Conservation (phyloP, 2,329 filamentous ascomycete genomes). For the Neurospora sp. region DNA sequence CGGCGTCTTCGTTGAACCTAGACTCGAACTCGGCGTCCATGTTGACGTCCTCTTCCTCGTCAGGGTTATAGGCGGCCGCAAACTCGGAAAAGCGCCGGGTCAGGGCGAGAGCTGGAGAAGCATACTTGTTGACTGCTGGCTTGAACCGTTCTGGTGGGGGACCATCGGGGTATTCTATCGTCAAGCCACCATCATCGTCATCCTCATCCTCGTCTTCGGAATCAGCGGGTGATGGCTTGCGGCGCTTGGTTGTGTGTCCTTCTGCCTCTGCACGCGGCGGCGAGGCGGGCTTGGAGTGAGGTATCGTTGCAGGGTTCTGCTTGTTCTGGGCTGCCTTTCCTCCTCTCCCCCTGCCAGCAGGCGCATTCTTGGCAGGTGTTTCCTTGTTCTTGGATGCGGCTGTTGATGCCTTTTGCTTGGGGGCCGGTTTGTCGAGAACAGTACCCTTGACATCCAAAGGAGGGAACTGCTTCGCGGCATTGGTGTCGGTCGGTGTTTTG, state of each 20-base stretch:
- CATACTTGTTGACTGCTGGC: slow-evolving; percentile 22
- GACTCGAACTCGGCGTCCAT: slow-evolving; percentile 9
- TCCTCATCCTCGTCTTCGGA: slow-evolving; percentile 39
- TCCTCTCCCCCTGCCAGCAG: slow-evolving; percentile 9
- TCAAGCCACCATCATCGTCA: slow-evolving; percentile 46
- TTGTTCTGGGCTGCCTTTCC: slow-evolving; percentile 21
- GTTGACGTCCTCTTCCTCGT: slow-evolving; percentile 32
- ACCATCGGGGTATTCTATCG: slow-evolving; percentile 50
- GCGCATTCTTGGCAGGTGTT: slow-evolving; percentile 7
- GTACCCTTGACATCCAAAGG: slow-evolving; percentile 42
- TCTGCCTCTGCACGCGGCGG: slow-evolving; percentile 17
- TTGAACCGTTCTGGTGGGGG: slow-evolving; percentile 24
- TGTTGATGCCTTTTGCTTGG: slow-evolving; percentile 16
- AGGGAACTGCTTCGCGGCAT: slow-evolving; percentile 54
- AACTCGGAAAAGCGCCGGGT: slow-evolving; percentile 44
- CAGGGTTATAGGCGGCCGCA: slow-evolving; percentile 30
- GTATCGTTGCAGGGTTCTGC: slow-evolving; percentile 26
- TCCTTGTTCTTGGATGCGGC: slow-evolving; percentile 10
- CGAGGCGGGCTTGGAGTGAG: slow-evolving; percentile 20
- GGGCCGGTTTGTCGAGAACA: slow-evolving; percentile 7
- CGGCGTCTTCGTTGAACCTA: slow-evolving; percentile 24
- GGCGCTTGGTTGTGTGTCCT: slow-evolving; percentile 19
- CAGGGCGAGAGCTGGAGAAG: slow-evolving; percentile 36
- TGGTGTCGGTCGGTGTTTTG: slow-evolving; percentile 54
- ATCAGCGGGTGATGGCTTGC: slow-evolving; percentile 15